Evolutionary conservation across 2,329 filamentous ascomycete species (phyloP), one percentile per base, ranked within the genome.

Genomic region (Gyromitra esculenta): DNA sequence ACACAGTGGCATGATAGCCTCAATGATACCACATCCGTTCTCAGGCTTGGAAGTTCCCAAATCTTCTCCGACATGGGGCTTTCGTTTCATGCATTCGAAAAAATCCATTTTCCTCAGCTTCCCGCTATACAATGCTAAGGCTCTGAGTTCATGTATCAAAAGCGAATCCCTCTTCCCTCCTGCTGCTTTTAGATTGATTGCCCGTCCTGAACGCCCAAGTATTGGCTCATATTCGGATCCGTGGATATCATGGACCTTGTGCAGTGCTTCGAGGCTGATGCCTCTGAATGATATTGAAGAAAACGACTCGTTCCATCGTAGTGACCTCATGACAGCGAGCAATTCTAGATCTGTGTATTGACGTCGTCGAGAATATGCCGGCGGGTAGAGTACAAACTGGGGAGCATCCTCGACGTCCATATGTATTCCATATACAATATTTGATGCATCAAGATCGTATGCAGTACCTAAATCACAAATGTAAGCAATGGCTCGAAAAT

Each of bases 231-330:
- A 86, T 80, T 92, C 91, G 7, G 84, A 83, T 0, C 89, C 90
- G 82, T 88, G 86, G 0, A 84, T 81, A 81, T 92, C 91, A 72
- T 86, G 85, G 31, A 90, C 81, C 13, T 87, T 87, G 79, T 91
- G 90, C n/a, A 92, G 82, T 39, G 85, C 83, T 81, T 92, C 89
- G n/a, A 92, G 83, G 78, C 86, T 87, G 60, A 92, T 86, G 50
- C 87, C 87, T 37, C 87, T 87, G 81, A 92, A 92, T 0, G 90
- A 92, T 25, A 92, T 89, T 0, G 89, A 88, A 37, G 85, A 85
- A 82, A 92, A 92, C 0, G 86, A 87, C 80, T 92, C 90, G 80
- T 92, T 92, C 82, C 91, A 92, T 52, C 91, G 87, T 68, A 92
- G 82, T 8, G 91, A 86, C 77, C 90, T 86, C 85, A 91, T 87